Percentiles rank a stretch among this genome's conserved stretches.
Conservation (phyloP, 2,329 filamentous ascomycete species). For the Arthrobotrys megalospora region DNA sequence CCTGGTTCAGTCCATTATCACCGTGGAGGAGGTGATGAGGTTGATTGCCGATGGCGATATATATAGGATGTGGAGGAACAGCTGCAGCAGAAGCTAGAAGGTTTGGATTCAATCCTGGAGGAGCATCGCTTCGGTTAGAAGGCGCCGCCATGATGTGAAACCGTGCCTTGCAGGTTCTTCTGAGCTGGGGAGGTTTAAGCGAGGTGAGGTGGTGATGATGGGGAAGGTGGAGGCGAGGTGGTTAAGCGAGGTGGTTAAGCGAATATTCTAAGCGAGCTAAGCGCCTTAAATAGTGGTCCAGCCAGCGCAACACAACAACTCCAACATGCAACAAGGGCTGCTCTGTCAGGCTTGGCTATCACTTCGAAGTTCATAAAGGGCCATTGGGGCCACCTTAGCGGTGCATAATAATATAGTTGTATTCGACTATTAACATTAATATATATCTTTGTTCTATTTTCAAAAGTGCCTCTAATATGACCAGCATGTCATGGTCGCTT, state of each 20-base stretch:
- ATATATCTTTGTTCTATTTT: too few species aligned
- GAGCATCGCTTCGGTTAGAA: slow-evolving; percentile 29
- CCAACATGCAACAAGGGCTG: not conserved
- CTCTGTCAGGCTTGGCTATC: too few species aligned
- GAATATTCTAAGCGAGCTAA: not conserved
- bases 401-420: too few species aligned
- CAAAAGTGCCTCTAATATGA: too few species aligned
- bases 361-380: too few species aligned
- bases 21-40: not conserved
- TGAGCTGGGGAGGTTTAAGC: slow-evolving; percentile 25
- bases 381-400: too few species aligned
- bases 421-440: too few species aligned
- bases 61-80: slow-evolving; percentile 2
- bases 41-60: not conserved
- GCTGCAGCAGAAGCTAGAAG: not conserved
- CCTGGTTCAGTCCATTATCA: not conserved
- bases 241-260: not conserved
- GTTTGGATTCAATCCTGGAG: not conserved
- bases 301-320: not conserved
- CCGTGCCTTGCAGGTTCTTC: slow-evolving; percentile 17
- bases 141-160: slow-evolving; percentile 4
- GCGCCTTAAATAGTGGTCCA: not conserved
- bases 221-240: slow-evolving; percentile 26
- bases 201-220: slow-evolving; percentile 4
- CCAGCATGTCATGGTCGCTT: too few species aligned